Evolutionary conservation across 2,329 filamentous ascomycete genomes (phyloP), one percentile per base, ranked within the genome.

Genomic region (Hypoxylon sp.): DNA sequence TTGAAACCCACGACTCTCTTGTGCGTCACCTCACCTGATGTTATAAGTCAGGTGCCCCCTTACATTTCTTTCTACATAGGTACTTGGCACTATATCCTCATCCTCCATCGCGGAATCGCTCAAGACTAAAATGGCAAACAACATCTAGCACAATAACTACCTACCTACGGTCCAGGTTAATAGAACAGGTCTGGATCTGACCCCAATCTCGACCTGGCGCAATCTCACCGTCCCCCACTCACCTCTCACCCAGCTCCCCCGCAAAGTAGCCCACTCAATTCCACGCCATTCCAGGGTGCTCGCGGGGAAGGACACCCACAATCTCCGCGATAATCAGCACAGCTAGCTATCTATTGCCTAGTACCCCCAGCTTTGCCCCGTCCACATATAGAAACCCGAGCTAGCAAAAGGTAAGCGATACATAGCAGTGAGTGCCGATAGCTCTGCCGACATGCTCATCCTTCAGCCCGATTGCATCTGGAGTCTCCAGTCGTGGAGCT

Each of bases 381-480:
- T 3, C 24, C 24, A 3, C 24, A 26, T n/a, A n/a, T n/a, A n/a
- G n/a, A n/a, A n/a, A n/a, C n/a, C n/a, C n/a, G n/a, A n/a, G n/a
- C n/a, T n/a, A n/a, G n/a, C n/a, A n/a, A n/a, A n/a, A n/a, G n/a
- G n/a, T n/a, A n/a, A n/a, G n/a, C 24, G 3, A 26, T 26, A 26
- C 24, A 6, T 6, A 20, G 24, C 33, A 61, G 24, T 5, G 48
- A 45, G 53, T 66, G 63, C 63, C 58, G 63, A 59, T n/a, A 42
- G 12, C 44, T 62, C 49, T 66, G 44, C 63, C 58, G 63, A 59
- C 11, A 33, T 36, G 26, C 28, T 18, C n/a, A 33, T 50, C 46
- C 36, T 28, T 49, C 40, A 38, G 24, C 26, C 53, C 26, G 26
- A 18, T 26, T 11, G 5, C 26, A 33, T 24, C 20, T 46, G 44